phyloP scores from a whole-genome alignment of 225 moss, liverwort and hornwort species.

The Pseudoscleropodium purum region DNA sequence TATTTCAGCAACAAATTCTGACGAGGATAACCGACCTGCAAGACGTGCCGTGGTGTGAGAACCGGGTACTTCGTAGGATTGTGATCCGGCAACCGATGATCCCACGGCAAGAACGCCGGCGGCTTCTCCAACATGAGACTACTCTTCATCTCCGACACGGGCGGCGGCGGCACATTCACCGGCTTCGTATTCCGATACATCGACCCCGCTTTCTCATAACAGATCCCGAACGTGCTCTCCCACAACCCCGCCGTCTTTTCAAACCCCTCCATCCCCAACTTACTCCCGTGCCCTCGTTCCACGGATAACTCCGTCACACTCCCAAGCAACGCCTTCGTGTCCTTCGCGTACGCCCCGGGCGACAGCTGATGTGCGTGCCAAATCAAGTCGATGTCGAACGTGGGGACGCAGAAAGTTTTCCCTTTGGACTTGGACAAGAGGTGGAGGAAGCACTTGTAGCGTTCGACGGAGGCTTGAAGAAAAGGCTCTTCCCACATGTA shows the following conservation, averaged over 20 bases:
- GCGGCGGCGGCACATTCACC: constrained; percentile 38
- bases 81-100: constrained; percentile 29
- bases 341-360: constrained; percentile 61
- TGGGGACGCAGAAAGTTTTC: constrained; percentile 46
- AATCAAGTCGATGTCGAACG: constrained; percentile 69
- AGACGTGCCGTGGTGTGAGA: constrained; percentile 51
- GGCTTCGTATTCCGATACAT: constrained; percentile 50
- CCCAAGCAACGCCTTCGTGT: constrained; percentile 60
- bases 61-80: constrained; percentile 48
- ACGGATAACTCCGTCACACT: constrained; percentile 33
- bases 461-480: constrained; percentile 45
- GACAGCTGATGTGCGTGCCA: constrained; percentile 85
- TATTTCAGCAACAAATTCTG: background rate
- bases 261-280: constrained; percentile 36
- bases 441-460: constrained; percentile 84
- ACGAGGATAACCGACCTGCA: constrained; percentile 39
- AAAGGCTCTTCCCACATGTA: constrained; percentile 71
- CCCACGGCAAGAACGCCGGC: constrained; percentile 59
- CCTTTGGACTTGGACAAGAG: constrained; percentile 44
- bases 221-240: constrained; percentile 57
- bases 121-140: constrained; percentile 29
- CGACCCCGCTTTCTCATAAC: constrained; percentile 67
- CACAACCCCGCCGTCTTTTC: constrained; percentile 48
- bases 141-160: constrained; percentile 22
- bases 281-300: constrained; percentile 43